phyloP scores from a whole-genome alignment of 2,329 filamentous ascomycete species.

The Penicillium sp. region DNA sequence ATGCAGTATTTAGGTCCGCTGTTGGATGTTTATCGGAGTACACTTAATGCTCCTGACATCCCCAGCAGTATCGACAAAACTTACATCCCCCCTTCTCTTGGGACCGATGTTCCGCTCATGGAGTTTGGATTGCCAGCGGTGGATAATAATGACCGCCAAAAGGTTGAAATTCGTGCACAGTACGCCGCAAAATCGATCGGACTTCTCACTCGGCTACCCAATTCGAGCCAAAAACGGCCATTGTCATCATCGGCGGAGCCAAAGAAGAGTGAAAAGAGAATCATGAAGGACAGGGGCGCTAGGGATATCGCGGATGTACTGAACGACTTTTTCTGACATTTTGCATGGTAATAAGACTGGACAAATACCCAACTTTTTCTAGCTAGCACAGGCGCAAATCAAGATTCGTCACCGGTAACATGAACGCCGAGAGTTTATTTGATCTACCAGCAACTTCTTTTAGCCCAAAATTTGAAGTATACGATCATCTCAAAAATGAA shows the following conservation, averaged over 20 bases:
- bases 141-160: neutral
- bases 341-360: neutral
- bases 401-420: too few relatives aligned
- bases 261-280: neutral
- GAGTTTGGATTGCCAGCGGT: neutral
- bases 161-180: neutral
- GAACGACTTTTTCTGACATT: neutral
- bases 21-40: neutral
- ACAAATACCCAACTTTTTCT: neutral
- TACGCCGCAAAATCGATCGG: neutral
- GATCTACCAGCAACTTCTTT: too few relatives aligned
- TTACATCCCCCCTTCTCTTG: neutral
- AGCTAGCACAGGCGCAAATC: neutral
- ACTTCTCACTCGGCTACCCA: neutral
- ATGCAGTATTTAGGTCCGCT: slow-evolving; percentile 8
- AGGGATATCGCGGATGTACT: neutral
- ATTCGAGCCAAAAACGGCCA: neutral
- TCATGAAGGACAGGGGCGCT: neutral
- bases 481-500: too few relatives aligned
- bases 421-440: too few relatives aligned
- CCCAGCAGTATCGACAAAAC: neutral
- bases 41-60: neutral
- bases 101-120: neutral
- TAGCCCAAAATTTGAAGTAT: too few relatives aligned
- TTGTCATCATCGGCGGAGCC: neutral